Base-by-base conservation (phyloP, 768 basidiomycete species). In the Peribolospora baueri region DNA sequence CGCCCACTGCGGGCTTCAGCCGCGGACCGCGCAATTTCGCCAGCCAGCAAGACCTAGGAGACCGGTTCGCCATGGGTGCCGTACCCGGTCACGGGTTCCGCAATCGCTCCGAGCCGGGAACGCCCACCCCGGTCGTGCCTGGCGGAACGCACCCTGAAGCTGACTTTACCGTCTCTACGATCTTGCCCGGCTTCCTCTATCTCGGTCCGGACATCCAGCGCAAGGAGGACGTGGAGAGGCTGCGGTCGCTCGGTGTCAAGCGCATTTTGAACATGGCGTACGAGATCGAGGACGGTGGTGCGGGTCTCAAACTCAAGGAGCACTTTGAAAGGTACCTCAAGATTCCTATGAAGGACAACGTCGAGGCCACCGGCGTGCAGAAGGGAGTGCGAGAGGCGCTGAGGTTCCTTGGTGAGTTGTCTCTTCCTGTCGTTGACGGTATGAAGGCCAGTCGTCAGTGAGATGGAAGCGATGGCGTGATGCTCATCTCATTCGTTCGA, bases 281-380 rank as follows among this genome's bases (percentile, higher is more conserved):
- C 8, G 90, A 95, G 68, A 93, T 87, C 65, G 81, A 87, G 59
- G 64, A 66, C 40, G 76, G 87, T 60, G 79, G 86, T 62, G 77
- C 79, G 52, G 84, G 81, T 2, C 68, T 90, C 60, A 68, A 71
- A 13, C 62, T 90, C 55, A 72, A 71, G 50, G 73, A 77, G 54
- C 71, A 72, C 8, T 93, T 97, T 65, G 85, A 87, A 59, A 76
- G 76, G 61, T 95, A 95, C 65, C 69, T 76, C 49, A 81, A 78
- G 62, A 82, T 95, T 46, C 83, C 87, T 6, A 90, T 95, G 84
- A 72, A 86, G 59, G 90, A 97, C 69, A 87, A 80, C 3, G 85
- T 97, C 10, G 90, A 95, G 65, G 91, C 95, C 68, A 83, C 84
- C 57, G 81, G 82, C 53, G 82, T 97, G 45, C 75, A 76, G 4